These are phyloP conservation scores for Trypanosoma congolense DNA, from an alignment of 208 protist species.

Conservation along the genomic window DNA sequence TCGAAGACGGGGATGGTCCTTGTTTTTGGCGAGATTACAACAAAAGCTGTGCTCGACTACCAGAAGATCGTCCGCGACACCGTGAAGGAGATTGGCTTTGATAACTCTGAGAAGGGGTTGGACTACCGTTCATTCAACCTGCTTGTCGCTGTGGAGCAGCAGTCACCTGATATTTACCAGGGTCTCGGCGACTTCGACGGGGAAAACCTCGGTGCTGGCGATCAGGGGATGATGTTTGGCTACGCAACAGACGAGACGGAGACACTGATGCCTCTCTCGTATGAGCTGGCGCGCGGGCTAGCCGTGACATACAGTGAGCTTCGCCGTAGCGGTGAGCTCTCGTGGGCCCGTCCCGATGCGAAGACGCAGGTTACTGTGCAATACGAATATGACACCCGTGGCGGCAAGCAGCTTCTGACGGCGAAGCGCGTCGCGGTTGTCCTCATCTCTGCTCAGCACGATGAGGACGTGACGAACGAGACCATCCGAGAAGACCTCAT, in stretches of 20 bases:
- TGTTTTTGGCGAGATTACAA: slow-evolving; percentile 23
- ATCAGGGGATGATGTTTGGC: slow-evolving; percentile 8
- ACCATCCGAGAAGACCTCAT: slow-evolving; percentile 3
- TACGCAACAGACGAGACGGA: slow-evolving; percentile 7
- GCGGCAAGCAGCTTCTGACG: slow-evolving; percentile 79
- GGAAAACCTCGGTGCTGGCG: slow-evolving; percentile 4
- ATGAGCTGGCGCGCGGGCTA: slow-evolving; percentile 4
- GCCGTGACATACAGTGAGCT: slow-evolving; percentile 6
- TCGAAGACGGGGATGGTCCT: slow-evolving; percentile 4
- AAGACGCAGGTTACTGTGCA: slow-evolving; percentile 99
- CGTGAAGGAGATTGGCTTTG: slow-evolving; percentile 60
- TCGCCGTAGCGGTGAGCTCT: background rate
- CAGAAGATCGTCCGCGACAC: slow-evolving; percentile 92
- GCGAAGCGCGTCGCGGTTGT: slow-evolving; percentile 1
- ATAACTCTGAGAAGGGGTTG: slow-evolving; percentile 4
- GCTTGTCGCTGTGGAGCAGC: slow-evolving; percentile 5
- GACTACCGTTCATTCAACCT: slow-evolving; percentile 6
- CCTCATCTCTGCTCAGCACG: slow-evolving; percentile 4
- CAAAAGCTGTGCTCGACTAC: slow-evolving; percentile 91
- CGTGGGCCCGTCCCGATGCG: slow-evolving; percentile 8
- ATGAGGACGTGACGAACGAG: slow-evolving; percentile 4
- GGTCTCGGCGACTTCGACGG: slow-evolving; percentile 4
- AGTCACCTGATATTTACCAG: slow-evolving; percentile 5
- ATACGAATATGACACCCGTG: slow-evolving; percentile 98
- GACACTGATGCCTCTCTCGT: slow-evolving; percentile 5